Base-by-base conservation (phyloP, 2,329 filamentous ascomycete species). In the Cordyceps farinosa region DNA sequence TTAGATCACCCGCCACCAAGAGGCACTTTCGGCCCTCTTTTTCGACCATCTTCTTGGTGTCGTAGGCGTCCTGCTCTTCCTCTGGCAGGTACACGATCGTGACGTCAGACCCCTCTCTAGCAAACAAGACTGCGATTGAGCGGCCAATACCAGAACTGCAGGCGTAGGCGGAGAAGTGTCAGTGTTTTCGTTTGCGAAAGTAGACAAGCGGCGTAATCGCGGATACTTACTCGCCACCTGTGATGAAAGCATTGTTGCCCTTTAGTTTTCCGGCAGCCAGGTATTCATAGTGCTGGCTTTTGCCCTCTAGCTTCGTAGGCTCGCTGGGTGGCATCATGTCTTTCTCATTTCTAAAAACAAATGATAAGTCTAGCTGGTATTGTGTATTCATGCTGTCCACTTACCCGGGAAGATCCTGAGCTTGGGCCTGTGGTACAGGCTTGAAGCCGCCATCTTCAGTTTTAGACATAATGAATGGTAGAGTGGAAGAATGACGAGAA, bases 81-180 rank as follows among this genome's bases (percentile, higher is more conserved):
- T 83, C 79, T 2, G 81, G 80, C 1, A 85, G 77, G 66, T 85
- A 83, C 17, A 81, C 78, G 64, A 86, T 84, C 30, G 77, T 81
- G 52, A 85, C 75, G 66, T 86, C 80, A 15, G 84, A 82, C 1
- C 84, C 84, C 69, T 87, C 84, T 9, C 82, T 77, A 0, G 84
- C 84, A 72, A 84, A 84, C 2, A 86, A 72, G 1, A 85, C 76
- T 0, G 83, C 83, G 1, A 84, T 77, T 0, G 82, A 75, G 10
- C 83, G 79, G 22, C 83, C 83, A 52, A 86, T 86, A 5, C 81
- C 82, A 1, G 81, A 84, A 65, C 80, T 82, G 47, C 0, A 53
- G 40, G n/a, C n/a, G n/a, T n/a, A n/a, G n/a, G n/a, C n/a, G n/a
- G n/a, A n/a, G 17, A 36, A 40, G 15, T 13, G 5, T 40, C 38